These are phyloP conservation scores for Globisporangium cederbergense DNA, from an alignment of 352 stramenopile species.

Conservation along the genomic window DNA sequence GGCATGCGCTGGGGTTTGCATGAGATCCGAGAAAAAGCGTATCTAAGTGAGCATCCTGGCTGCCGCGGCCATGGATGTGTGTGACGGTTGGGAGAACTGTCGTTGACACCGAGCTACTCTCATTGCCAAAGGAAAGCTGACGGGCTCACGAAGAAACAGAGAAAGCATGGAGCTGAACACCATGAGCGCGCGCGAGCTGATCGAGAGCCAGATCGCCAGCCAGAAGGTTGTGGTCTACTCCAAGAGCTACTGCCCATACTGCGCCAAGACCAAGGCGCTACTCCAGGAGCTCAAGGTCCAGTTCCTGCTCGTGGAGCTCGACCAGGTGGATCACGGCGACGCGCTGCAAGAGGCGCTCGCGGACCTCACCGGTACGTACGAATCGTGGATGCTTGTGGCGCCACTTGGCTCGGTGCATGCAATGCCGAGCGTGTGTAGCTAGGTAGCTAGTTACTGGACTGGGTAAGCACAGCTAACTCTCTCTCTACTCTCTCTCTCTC, in stretches of 20 bases:
- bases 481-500: not conserved
- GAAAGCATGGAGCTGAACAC: not conserved
- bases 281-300: constrained; percentile 48
- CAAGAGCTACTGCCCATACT: constrained; percentile 96
- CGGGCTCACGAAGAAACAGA: not conserved
- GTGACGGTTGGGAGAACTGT: no score
- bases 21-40: no score
- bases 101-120: no score
- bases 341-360: constrained; percentile 60
- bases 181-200: not conserved
- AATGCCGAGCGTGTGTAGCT: not conserved
- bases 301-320: constrained; percentile 63
- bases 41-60: no score
- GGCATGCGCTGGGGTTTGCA: no score
- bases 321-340: constrained; percentile 43
- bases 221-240: constrained; percentile 73
- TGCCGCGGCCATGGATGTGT: no score
- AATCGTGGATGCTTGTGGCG: not conserved
- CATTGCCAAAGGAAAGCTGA: no score
- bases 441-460: not conserved
- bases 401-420: not conserved
- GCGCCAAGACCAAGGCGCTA: constrained; percentile 68
- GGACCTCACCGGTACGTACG: constrained; percentile 42
- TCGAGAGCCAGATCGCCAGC: not conserved
- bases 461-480: not conserved